Evolutionary conservation across 78 protist genomes (phyloP).

Genomic region (Mantamonas sphyraenae): DNA sequence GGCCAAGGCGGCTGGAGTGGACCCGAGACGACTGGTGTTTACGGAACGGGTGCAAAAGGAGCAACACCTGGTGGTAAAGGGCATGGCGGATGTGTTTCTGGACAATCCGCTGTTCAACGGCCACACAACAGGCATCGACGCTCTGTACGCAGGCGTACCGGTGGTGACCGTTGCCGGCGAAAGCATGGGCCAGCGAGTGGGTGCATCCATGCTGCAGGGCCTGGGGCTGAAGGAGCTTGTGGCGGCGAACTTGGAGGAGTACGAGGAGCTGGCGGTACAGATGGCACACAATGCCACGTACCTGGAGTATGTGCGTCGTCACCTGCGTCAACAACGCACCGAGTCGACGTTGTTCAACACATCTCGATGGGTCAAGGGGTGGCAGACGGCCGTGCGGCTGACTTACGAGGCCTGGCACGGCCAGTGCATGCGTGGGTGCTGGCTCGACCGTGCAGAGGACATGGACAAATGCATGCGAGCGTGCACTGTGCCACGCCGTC

Average conservation of each 20-base stretch:
- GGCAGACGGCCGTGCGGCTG: too few relatives aligned
- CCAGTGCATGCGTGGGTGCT: too few relatives aligned
- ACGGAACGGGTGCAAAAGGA: background rate
- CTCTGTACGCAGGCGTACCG: background rate
- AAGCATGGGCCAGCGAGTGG: background rate
- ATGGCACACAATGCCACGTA: background rate
- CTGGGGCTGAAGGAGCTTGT: background rate
- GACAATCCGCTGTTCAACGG: background rate
- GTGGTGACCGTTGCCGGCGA: background rate
- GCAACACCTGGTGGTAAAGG: too few relatives aligned
- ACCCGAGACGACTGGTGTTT: background rate
- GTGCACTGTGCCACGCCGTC: too few relatives aligned
- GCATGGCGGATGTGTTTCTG: conserved; percentile 2
- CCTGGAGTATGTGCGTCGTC: background rate
- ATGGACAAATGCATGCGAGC: too few relatives aligned
- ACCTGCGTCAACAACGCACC: background rate
- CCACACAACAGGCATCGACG: background rate
- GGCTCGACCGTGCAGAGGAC: too few relatives aligned
- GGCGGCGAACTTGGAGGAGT: background rate
- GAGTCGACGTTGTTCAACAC: too few relatives aligned
- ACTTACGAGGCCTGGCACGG: too few relatives aligned
- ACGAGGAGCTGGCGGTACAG: background rate
- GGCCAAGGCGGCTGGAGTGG: background rate
- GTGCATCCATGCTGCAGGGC: background rate
- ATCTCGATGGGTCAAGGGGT: too few relatives aligned